Evolutionary conservation across 129 eudicot genomes (phyloP), one percentile per base, ranked within the genome.

Genomic region (Chrysanthemum seticuspe): DNA sequence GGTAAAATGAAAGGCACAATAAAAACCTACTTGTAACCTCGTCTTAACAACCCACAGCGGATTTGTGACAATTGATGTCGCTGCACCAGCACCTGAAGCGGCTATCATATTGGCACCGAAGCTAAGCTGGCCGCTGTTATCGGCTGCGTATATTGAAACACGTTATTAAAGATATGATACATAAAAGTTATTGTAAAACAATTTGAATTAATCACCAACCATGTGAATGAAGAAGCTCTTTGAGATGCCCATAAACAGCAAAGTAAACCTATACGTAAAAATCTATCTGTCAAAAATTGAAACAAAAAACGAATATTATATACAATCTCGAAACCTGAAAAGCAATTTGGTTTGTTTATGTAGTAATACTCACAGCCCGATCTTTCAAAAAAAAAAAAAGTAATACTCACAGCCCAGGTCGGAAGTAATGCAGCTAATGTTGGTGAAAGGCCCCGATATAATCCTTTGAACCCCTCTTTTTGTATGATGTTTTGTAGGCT

Each of bases 1-100:
- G 21, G 21, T 19, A 52, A 25, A 68, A 36, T 7, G 9, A 53
- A 25, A 23, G 2, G 23, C 21, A 27, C 4, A 6, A 1, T n/a
- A 62, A 36, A 25, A 19, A 78, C 77, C 84, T 88, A 91, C 97
- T 79, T 91, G 97, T 27, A 88, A 86, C 63, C 97, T 79, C 9
- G 96, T 91, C 88, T 91, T 91, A 44, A 91, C 97, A 80, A 91
- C 97, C 97, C 97, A 91, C 71, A 91, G 70, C 1, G 97, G 97
- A 82, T 88, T 91, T 70, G 97, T 88, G 31, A 85, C 68, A 23
- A 88, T 59, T n/a, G 96, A 83, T 47, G 92, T 88, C 40, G 96
- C 95, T 62, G 96, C 97, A 52, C 97, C 97, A 65, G 97, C 97
- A 57, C 92, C 97, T 3, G 96, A 79, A 80, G 97, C 97, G 71